Evolutionary conservation across 306 rosid species (phyloP).

Genomic region (Rosa rugosa): DNA sequence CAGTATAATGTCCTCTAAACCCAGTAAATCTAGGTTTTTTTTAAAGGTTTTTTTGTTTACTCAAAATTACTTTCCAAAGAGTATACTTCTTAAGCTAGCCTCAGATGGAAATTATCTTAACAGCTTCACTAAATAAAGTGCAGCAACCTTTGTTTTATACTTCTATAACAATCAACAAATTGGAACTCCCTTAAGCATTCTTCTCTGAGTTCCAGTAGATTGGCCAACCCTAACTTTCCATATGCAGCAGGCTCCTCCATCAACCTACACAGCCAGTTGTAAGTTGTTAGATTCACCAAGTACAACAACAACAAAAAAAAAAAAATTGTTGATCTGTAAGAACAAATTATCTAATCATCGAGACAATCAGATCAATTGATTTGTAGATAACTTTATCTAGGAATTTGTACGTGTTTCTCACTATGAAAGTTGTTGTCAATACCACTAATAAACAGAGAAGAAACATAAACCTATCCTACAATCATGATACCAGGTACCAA

Average conservation of each 20-base stretch:
- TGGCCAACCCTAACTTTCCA: constrained; percentile 93
- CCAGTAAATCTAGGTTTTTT: neutral
- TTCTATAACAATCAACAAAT: constrained; percentile 89
- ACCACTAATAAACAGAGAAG: neutral
- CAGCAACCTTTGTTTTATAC: constrained; percentile 87
- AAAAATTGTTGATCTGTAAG: constrained; percentile 1
- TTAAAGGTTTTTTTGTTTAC: neutral
- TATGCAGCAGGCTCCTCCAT: constrained; percentile 98
- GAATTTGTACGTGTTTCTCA: neutral
- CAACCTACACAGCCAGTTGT: constrained; percentile 55
- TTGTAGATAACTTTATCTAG: neutral
- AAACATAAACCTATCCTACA: neutral
- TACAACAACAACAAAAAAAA: neutral
- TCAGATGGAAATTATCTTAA: neutral
- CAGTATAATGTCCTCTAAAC: neutral
- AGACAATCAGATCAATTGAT: neutral
- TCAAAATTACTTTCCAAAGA: neutral
- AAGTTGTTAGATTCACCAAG: constrained; percentile 7
- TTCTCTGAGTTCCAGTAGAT: constrained; percentile 94
- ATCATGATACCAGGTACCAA: neutral
- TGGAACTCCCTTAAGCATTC: constrained; percentile 99
- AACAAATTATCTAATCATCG: neutral
- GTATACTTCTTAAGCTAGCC: neutral
- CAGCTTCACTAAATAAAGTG: neutral
- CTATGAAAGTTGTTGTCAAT: neutral